A percentile compares a stretch with the other conserved stretches of the same genome.
phyloP scores from a whole-genome alignment of 352 stramenopile species.

The Phytopythium ostracodes region DNA sequence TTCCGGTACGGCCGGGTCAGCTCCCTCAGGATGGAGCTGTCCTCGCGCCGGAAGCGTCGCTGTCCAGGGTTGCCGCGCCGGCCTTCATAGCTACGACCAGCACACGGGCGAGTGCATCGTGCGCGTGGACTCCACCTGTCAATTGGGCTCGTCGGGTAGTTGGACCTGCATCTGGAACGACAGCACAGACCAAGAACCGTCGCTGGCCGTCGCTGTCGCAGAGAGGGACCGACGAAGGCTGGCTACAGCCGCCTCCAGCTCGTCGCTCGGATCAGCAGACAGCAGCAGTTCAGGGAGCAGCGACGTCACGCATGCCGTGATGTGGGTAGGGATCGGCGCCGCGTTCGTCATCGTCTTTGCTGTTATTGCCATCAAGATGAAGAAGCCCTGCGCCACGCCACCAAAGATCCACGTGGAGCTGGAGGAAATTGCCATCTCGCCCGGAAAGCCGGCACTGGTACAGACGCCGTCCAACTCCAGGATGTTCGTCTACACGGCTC shows the following conservation, averaged over 20 bases:
- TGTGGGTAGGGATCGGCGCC: slow-evolving; percentile 16
- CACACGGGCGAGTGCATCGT: neutral
- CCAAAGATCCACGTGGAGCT: slow-evolving; percentile 20
- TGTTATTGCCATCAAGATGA: slow-evolving; percentile 16
- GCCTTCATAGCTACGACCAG: neutral
- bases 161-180: neutral
- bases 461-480: slow-evolving; percentile 29
- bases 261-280: neutral
- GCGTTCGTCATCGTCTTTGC: slow-evolving; percentile 18
- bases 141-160: neutral
- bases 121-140: neutral
- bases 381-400: neutral
- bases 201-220: neutral
- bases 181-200: neutral
- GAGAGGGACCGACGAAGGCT: neutral
- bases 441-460: slow-evolving; percentile 19
- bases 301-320: slow-evolving; percentile 5
- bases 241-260: neutral
- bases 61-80: neutral
- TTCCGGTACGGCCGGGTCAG: neutral
- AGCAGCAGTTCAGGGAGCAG: neutral
- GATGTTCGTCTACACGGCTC: slow-evolving; percentile 49
- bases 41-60: slow-evolving; percentile 1
- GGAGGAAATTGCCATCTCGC: slow-evolving; percentile 40
- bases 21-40: neutral